Evolutionary conservation across 2,329 filamentous ascomycete species (phyloP), one percentile per base, ranked within the genome.

Genomic region (Trichothecium roseum): DNA sequence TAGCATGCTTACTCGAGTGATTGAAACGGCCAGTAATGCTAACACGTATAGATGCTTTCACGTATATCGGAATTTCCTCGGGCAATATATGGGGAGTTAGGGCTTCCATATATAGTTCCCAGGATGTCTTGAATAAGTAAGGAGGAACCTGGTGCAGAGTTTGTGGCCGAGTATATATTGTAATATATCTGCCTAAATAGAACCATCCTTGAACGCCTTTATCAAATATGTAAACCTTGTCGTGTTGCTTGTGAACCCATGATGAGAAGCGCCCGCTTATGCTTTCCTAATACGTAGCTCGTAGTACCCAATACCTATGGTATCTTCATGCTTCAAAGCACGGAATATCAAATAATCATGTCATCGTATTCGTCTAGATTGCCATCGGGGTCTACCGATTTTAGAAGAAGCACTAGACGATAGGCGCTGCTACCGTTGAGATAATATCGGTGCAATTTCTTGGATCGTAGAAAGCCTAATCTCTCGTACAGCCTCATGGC

Each of bases 391-490:
- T 69, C 63, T 27, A 63, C 43, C 3, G 62, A 49, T 53, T 82
- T 88, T 35, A 95, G 62, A 43, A 88, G 81, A 27, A 98, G 59
- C 6, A 96, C 78, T 35, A 98, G 66, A 29, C 91, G 73, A 56
- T 91, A 98, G 2, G 91, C 91, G 37, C 87, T 94, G 54, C 86
- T 98, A 9, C 91, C 91, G 52, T 96, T 98, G 28, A 98, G 64
- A 49, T 98, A 98, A 54, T 98, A 98, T 30, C 91, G 72, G 58
- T 96, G 88, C 36, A 98, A 62, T 41, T 87, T 84, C 60, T 98
- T 98, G 40, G 85, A 94, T 35, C 89, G 72, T 16, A 96, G 59
- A 52, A 98, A 98, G 0, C 91, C 91, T 7, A 98, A 68, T 1
- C 87, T 72, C 57, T 98, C 89, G 58, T 98, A 98, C 8, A 98